Conservation (phyloP, 202 grass and related monocot genomes). For the Dendrocalamus latiflorus region DNA sequence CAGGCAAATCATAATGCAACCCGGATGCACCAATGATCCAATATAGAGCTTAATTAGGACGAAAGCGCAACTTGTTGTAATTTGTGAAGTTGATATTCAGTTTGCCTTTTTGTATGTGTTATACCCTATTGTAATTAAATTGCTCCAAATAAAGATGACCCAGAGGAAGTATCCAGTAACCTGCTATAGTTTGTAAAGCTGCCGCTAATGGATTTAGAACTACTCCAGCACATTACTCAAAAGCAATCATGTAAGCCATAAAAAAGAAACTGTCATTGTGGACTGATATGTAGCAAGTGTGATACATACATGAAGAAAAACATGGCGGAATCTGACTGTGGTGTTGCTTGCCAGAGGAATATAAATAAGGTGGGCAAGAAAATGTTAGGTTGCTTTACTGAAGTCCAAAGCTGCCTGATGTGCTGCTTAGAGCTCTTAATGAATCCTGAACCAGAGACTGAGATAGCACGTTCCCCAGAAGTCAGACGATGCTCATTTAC, state of each 20-base stretch:
- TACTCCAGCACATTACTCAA: too few species aligned
- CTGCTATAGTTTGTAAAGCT: too few species aligned
- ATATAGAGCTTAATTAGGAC: too few species aligned
- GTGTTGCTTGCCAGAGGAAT: slow-evolving; percentile 99
- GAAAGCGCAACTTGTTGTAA: too few species aligned
- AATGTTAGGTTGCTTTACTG: slow-evolving; percentile 91
- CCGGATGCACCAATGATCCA: too few species aligned
- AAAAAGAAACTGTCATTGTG: background rate
- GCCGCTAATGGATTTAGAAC: too few species aligned
- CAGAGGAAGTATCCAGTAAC: too few species aligned
- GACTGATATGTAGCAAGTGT: background rate
- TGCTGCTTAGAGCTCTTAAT: slow-evolving; percentile 81
- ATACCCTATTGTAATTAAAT: slow-evolving; percentile 10
- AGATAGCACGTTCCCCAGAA: slow-evolving; percentile 43
- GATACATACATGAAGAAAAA: slow-evolving; percentile 93
- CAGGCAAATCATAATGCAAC: too few species aligned
- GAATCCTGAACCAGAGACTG: slow-evolving; percentile 58
- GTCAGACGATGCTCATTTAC: slow-evolving; percentile 69
- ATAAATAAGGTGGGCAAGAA: slow-evolving; percentile 91
- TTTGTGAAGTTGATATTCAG: background rate
- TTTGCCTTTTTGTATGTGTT: background rate
- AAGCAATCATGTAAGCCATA: slow-evolving; percentile 8
- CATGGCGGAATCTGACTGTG: slow-evolving; percentile 93
- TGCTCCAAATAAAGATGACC: slow-evolving; percentile 3
- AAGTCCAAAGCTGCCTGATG: slow-evolving; percentile 76